Conservation (phyloP, 257 asterid genomes). For the Solanum medicagineum region DNA sequence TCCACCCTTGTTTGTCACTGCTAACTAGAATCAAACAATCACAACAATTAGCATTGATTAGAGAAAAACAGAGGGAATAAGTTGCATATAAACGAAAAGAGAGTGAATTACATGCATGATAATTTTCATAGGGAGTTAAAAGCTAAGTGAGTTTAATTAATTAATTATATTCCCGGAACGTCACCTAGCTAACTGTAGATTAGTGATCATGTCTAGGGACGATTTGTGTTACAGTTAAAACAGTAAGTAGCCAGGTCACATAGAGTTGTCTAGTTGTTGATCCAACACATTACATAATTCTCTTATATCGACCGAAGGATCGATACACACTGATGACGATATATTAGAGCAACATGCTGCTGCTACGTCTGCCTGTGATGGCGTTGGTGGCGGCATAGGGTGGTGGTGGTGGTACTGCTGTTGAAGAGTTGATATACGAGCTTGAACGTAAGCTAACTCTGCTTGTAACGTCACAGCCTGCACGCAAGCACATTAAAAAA, state of each 20-base stretch:
- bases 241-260: neutral
- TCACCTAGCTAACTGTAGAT: neutral
- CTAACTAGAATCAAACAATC: neutral
- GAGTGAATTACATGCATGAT: neutral
- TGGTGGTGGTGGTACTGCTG: neutral
- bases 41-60: neutral
- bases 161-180: neutral
- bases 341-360: neutral
- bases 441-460: constrained; percentile 68
- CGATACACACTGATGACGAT: neutral
- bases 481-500: neutral
- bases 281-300: neutral
- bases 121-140: neutral
- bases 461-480: constrained; percentile 81
- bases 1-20: too few species aligned
- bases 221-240: neutral
- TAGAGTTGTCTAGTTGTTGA: neutral
- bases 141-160: neutral
- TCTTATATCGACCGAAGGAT: neutral
- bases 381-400: neutral
- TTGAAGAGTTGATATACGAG: constrained; percentile 57
- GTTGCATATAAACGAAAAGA: neutral
- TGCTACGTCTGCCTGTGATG: neutral
- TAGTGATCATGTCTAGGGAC: neutral
- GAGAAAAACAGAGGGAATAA: neutral